A percentile compares a stretch with the other conserved stretches of the same genome.
Evolutionary conservation across 1,284 basidiomycete genomes (phyloP).

Genomic region (Heterobasidion irregulare): DNA sequence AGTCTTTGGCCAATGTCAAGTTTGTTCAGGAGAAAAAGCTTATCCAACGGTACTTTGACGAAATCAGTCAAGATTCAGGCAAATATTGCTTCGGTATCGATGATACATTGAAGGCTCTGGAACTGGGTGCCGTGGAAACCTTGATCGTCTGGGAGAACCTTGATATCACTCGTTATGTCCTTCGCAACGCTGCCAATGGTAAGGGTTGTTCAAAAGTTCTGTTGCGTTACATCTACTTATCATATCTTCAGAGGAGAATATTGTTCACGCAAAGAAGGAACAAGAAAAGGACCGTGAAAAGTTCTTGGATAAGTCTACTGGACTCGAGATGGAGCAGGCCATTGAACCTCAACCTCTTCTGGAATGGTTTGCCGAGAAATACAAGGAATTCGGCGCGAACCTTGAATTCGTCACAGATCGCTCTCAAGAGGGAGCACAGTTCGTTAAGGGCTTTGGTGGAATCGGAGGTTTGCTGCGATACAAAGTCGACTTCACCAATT

Average conservation of each 20-base stretch:
- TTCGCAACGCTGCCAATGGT: conserved; percentile 89
- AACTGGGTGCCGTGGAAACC: conserved; percentile 95
- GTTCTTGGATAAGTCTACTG: conserved; percentile 93
- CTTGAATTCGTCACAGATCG: conserved; percentile 86
- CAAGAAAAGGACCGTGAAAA: conserved; percentile 89
- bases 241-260: conserved; percentile 60
- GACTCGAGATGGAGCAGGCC: conserved; percentile 89
- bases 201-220: conserved; percentile 8
- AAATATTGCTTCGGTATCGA: conserved; percentile 98
- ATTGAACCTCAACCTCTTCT: conserved; percentile 77
- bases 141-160: conserved; percentile 98
- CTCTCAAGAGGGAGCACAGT: conserved; percentile 97
- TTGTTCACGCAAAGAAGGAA: conserved; percentile 73
- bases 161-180: conserved; percentile 77
- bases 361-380: conserved; percentile 99
- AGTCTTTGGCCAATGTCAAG: conserved; percentile 96
- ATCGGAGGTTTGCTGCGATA: conserved; percentile 93
- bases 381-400: conserved; percentile 94
- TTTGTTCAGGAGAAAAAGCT: conserved; percentile 99
- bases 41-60: conserved; percentile 98
- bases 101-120: conserved; percentile 95
- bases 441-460: conserved; percentile 98
- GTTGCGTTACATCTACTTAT: neutral
- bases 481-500: conserved; percentile 89
- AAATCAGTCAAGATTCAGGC: conserved; percentile 96